These are phyloP conservation scores for Skeletonema grethae DNA, from an alignment of 108 stramenopile genomes.

Conservation along the genomic window DNA sequence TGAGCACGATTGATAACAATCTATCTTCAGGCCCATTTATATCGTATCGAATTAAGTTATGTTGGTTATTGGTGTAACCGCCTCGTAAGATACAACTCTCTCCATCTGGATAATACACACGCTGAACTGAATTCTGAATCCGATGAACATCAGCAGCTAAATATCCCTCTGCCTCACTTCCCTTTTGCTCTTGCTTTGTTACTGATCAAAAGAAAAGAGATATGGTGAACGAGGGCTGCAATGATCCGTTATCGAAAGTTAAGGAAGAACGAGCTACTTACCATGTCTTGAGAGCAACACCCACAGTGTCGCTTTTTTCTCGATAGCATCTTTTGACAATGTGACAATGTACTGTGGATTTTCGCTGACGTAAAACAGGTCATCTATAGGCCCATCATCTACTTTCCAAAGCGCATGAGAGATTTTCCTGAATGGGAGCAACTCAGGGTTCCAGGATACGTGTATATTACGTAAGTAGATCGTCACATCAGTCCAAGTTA, in stretches of 20 bases:
- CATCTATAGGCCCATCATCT: conserved; percentile 59
- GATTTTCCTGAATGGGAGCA: conserved; percentile 53
- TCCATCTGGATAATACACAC: conserved; percentile 66
- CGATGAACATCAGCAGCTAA: conserved; percentile 70
- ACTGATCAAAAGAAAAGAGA: conserved; percentile 4
- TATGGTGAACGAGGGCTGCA: background rate
- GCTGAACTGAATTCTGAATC: conserved; percentile 44
- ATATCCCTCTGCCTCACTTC: conserved; percentile 63
- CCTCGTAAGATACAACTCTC: conserved; percentile 53
- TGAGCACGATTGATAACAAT: conserved; percentile 69
- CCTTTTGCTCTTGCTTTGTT: conserved; percentile 80
- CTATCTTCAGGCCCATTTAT: conserved; percentile 49
- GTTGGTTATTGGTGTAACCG: conserved; percentile 80
- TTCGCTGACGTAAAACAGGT: conserved; percentile 74
- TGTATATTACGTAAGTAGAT: conserved; percentile 79
- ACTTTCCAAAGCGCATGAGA: conserved; percentile 69
- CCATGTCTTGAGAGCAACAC: conserved; percentile 74
- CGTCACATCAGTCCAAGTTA: conserved; percentile 81
- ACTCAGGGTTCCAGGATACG: conserved; percentile 72
- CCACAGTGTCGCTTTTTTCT: conserved; percentile 65
- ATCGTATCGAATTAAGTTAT: conserved; percentile 76
- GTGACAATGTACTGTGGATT: conserved; percentile 79
- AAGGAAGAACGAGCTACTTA: background rate
- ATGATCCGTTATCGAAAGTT: background rate
- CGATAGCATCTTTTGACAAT: conserved; percentile 60